Evolutionary conservation across 129 eudicot species (phyloP), one percentile per base, ranked within the genome.

Genomic region (Pittosporum tobira): DNA sequence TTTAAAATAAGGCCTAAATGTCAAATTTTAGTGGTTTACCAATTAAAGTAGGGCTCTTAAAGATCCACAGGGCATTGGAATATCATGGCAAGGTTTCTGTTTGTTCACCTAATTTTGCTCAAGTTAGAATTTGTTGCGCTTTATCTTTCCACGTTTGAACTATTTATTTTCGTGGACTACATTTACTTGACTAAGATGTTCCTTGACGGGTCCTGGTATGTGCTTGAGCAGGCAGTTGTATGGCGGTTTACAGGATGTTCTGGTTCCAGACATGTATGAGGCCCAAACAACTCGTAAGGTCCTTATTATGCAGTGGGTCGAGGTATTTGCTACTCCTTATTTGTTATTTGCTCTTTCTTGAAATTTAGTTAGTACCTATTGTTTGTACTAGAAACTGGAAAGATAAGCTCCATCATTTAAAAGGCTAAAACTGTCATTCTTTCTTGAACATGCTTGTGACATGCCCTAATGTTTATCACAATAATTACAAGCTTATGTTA

Each of bases 261-360:
- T 79, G 67, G 99, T 93, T 79, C 99, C 99, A 10, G 73, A 65
- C 48, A 87, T 93, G 85, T 83, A 74, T 65, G 59, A 74, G 56
- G 84, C 65, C 26, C 80, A 67, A 75, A 83, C 99, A 61, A 78
- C 99, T 59, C 83, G 87, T 53, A 93, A 70, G 78, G 91, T 93
- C 71, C 84, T 93, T 6, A 68, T 77, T 27, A 93, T 93, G 99
- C 88, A 93, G 56, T 93, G 99, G 99, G 58, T 93, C 38, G 96
- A 93, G 99, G 99, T 93, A 86, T 15, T 60, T 65, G 13, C 66
- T 38, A 31, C 65, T 62, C 42, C 58, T 10, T 51, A 22, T 46
- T 53, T 21, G 9, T 25, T 38, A 6, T 43, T 21, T 37, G 31
- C 49, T 34, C 59, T 46, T 6, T 65, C 20, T 48, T 47, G 43